phyloP scores from a whole-genome alignment of 441 rosid species.

The Gossypium schwendimanii region DNA sequence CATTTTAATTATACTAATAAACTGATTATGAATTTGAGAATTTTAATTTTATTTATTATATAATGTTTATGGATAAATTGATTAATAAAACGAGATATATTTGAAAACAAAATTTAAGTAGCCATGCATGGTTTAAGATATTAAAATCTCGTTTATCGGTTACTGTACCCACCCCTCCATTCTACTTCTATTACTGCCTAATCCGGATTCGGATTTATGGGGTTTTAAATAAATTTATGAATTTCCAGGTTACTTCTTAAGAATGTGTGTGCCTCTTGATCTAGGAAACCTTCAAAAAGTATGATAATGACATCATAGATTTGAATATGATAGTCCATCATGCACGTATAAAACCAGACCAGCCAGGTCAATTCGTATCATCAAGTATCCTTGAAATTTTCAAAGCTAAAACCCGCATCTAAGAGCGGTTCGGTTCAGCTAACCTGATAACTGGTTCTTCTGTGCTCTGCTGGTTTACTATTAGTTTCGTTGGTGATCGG shows the following conservation, averaged over 20 bases:
- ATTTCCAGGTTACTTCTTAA: conserved; percentile 1
- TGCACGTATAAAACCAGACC: conserved; percentile 11
- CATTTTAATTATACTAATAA: too few species aligned
- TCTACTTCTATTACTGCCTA: conserved; percentile 15
- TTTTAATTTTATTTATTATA: too few species aligned
- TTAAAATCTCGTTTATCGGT: not conserved
- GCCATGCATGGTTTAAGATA: too few species aligned
- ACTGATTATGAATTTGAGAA: too few species aligned
- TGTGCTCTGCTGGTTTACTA: not conserved
- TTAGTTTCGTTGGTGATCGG: not conserved
- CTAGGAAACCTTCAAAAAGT: not conserved
- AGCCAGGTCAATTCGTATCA: not conserved
- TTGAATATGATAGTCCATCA: conserved; percentile 6
- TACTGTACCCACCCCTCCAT: not conserved
- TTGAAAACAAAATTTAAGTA: too few species aligned
- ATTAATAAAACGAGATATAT: too few species aligned
- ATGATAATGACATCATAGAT: conserved; percentile 14
- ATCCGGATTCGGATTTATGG: not conserved
- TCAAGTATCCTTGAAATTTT: not conserved
- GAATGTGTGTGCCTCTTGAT: conserved; percentile 4
- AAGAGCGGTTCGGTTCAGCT: not conserved
- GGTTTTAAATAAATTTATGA: not conserved
- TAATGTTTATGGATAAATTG: too few species aligned
- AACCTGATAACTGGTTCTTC: not conserved
- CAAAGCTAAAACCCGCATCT: not conserved